Conservation (phyloP, 2,329 filamentous ascomycete genomes). For the Cercospora sp. region DNA sequence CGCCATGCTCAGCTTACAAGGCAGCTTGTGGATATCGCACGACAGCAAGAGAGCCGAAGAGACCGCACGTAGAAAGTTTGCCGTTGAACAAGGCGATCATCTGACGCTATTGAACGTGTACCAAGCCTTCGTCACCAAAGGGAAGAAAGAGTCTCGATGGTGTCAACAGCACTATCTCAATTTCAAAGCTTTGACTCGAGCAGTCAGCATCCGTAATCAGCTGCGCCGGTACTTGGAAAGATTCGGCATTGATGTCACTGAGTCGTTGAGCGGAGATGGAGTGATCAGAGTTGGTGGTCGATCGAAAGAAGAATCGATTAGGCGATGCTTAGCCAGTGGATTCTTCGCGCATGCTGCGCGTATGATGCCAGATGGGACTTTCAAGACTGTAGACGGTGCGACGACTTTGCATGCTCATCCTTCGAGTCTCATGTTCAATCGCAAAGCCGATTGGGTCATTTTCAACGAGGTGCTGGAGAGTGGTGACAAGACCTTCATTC, state of each 20-base stretch:
- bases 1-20: slow-evolving; percentile 87
- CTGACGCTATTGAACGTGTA: slow-evolving; percentile 92
- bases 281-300: slow-evolving; percentile 44
- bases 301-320: slow-evolving; percentile 68
- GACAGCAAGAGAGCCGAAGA: slow-evolving; percentile 75
- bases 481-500: slow-evolving; percentile 81
- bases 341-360: slow-evolving; percentile 92
- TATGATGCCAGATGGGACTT: slow-evolving; percentile 92
- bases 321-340: slow-evolving; percentile 80
- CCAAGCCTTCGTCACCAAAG: slow-evolving; percentile 78
- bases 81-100: slow-evolving; percentile 91
- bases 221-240: slow-evolving; percentile 83
- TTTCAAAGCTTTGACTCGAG: slow-evolving; percentile 77
- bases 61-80: slow-evolving; percentile 74
- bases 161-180: slow-evolving; percentile 86
- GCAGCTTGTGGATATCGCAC: slow-evolving; percentile 78
- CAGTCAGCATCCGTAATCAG: slow-evolving; percentile 83
- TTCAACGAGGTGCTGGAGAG: slow-evolving; percentile 94
- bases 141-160: slow-evolving; percentile 80
- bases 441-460: slow-evolving; percentile 93
- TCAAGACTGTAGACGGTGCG: slow-evolving; percentile 78
- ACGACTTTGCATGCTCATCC: slow-evolving; percentile 84
- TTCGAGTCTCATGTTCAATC: slow-evolving; percentile 90
- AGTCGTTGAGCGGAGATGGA: slow-evolving; percentile 52
- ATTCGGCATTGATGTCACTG: slow-evolving; percentile 71